Percentiles rank a stretch among this genome's conserved stretches.
phyloP scores from a whole-genome alignment of 176 grass and related monocot species.

The Themeda triandra region DNA sequence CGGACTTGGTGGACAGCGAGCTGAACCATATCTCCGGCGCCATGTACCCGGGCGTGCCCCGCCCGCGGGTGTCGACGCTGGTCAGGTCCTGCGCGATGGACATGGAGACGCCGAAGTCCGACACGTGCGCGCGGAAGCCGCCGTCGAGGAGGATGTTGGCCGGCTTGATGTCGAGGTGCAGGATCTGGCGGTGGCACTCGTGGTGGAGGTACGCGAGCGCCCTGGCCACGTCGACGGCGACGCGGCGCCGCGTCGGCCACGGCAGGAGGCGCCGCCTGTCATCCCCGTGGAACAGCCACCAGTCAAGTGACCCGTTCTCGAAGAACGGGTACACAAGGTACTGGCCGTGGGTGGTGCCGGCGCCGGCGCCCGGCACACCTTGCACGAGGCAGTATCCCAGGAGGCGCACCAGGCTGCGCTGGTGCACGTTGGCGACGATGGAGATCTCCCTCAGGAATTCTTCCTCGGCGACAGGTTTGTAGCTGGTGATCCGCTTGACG shows the following conservation, averaged over 20 bases:
- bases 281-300: conserved; percentile 48
- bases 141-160: conserved; percentile 73
- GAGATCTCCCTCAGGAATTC: conserved; percentile 51
- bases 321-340: conserved; percentile 59
- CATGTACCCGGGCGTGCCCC: conserved; percentile 51
- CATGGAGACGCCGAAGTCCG: conserved; percentile 68
- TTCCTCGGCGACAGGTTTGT: conserved; percentile 11
- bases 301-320: conserved; percentile 56
- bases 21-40: conserved; percentile 54
- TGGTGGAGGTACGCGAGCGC: conserved; percentile 72
- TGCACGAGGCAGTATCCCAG: conserved; percentile 45
- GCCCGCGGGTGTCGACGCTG: conserved; percentile 42
- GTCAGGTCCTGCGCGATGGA: conserved; percentile 46
- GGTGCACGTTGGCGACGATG: conserved; percentile 51
- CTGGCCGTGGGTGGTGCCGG: background rate
- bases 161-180: conserved; percentile 72
- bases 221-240: conserved; percentile 50
- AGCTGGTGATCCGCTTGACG: conserved; percentile 43
- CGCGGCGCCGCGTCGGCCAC: conserved; percentile 29
- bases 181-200: conserved; percentile 42
- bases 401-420: conserved; percentile 53
- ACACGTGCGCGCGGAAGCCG: conserved; percentile 39
- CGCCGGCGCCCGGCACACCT: background rate
- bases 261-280: conserved; percentile 20
- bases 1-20: conserved; percentile 50